These are phyloP conservation scores for Xylariaceae sp. DNA, from an alignment of 2,329 filamentous ascomycete species.

Conservation along the genomic window DNA sequence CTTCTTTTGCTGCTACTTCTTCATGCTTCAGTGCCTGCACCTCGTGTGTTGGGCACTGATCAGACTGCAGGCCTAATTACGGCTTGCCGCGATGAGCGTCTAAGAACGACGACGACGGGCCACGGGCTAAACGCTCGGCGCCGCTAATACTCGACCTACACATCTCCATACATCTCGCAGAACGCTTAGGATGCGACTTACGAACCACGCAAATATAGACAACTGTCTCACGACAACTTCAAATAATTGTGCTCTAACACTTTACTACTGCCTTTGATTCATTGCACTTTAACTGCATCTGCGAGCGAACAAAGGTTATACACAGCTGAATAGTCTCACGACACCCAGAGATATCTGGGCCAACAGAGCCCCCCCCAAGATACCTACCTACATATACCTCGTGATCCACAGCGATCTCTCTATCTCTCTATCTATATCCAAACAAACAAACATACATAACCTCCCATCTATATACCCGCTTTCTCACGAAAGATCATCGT, in stretches of 20 bases:
- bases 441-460: background rate
- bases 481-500: slow-evolving; percentile 33
- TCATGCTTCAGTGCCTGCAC: background rate
- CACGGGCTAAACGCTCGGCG: background rate
- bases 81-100: background rate
- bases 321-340: slow-evolving; percentile 29
- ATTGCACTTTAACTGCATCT: background rate
- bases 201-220: slow-evolving; percentile 20
- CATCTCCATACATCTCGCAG: slow-evolving; percentile 11
- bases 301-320: slow-evolving; percentile 12
- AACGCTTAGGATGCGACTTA: background rate
- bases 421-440: background rate
- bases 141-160: slow-evolving; percentile 9
- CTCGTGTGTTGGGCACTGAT: slow-evolving; percentile 4
- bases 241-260: slow-evolving; percentile 21
- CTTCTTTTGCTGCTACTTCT: slow-evolving; percentile 4
- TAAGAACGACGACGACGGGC: background rate
- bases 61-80: background rate
- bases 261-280: background rate
- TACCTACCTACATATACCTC: slow-evolving; percentile 2
- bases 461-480: slow-evolving; percentile 16
- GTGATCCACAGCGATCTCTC: slow-evolving; percentile 7
- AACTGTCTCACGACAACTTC: slow-evolving; percentile 30
- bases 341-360: slow-evolving; percentile 19
- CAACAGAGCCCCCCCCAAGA: background rate